A percentile compares a stretch with the other conserved stretches of the same genome.
These are phyloP conservation scores for Solanum neorickii DNA, from an alignment of 257 asterid genomes.

Conservation along the genomic window DNA sequence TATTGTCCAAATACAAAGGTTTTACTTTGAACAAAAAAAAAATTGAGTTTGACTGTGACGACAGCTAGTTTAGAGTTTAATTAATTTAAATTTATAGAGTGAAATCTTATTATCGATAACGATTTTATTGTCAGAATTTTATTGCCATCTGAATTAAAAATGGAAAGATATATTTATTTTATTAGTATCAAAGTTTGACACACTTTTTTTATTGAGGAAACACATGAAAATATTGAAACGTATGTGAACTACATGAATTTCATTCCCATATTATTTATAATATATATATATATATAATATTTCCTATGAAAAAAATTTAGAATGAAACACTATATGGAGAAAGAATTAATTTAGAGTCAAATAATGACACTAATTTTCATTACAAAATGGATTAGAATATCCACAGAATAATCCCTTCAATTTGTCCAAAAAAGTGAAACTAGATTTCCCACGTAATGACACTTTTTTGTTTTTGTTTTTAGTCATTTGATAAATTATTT, in stretches of 20 bases:
- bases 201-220: background rate
- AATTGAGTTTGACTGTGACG: background rate
- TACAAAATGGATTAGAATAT: background rate
- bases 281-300: too few relatives aligned
- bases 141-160: background rate
- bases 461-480: too few relatives aligned
- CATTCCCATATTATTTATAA: background rate
- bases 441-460: background rate
- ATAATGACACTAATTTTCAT: background rate
- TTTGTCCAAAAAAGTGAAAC: background rate
- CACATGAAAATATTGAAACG: background rate
- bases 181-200: background rate
- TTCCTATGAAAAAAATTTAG: background rate
- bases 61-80: accelerated
- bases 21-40: background rate
- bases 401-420: background rate
- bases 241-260: background rate
- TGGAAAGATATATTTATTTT: background rate
- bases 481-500: background rate
- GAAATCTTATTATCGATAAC: background rate
- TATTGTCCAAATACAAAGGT: background rate
- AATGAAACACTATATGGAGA: background rate
- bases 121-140: background rate
- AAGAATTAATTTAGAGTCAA: background rate
- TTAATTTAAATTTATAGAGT: accelerated